Base-by-base conservation (phyloP, 202 grass and related monocot genomes). In the Zoysia matrella region DNA sequence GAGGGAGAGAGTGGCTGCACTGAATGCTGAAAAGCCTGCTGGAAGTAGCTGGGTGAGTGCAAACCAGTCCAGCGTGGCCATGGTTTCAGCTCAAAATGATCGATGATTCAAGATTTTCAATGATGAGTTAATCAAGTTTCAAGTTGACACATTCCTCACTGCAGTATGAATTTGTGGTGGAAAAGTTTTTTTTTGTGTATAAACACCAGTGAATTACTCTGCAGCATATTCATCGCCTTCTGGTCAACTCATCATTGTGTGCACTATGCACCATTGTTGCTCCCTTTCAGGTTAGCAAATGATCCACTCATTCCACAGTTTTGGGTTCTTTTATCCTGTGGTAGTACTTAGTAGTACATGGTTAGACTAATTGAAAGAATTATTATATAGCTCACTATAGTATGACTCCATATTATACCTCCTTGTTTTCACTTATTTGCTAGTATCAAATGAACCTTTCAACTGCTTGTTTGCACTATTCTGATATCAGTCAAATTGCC, bases 11-110 rank as follows among this genome's bases (percentile, higher is more conserved):
- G 73, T 89, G 61, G 51, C 80, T 69, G 60, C 64, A 15, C 53
- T 89, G 18, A 66, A 81, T 49, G 75, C 83, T 22, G 40, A 65
- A 51, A 94, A 91, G 68, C 78, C 86, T 80, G 52, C 78, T 0
- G 89, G 81, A 8, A 65, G 52, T 64, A 91, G 84, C 75, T 89
- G 82, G 89, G 65, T 82, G 54, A 88, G 85, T 83, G 45, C 52
- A 52, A 85, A 57, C 65, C 36, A 74, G 12, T 79, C 82, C 68
- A 79, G 74, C 68, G 30, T 80, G 36, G 51, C 70, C 36, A n/a
- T 83, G 41, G 63, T 63, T 63, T 86, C 75, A 83, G 3, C 62
- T 47, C 54, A 44, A 11, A 72, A 66, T 72, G 12, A 36, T 47
- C 18, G 7, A 0, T 81, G 40, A 68, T 16, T 57, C 52, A 69